Conservation (phyloP, 441 rosid species). For the Erodium moschatum region DNA sequence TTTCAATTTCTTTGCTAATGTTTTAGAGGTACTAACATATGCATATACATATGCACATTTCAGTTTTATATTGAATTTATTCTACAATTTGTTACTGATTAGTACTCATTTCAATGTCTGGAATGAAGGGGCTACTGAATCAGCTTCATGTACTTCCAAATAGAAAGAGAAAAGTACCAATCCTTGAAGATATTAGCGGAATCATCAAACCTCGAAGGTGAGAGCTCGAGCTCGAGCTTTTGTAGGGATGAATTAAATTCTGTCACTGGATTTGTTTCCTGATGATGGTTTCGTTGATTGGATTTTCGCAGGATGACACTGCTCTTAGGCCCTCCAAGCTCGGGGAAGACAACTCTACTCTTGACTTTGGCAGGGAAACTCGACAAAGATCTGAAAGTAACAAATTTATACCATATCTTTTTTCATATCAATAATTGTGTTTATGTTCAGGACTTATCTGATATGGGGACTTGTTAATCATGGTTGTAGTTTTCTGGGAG, state of each 20-base stretch:
- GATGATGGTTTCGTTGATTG: neutral
- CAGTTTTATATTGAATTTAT: too few species aligned
- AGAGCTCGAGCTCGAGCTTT: neutral
- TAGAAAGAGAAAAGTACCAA: constrained; percentile 39
- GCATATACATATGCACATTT: too few species aligned
- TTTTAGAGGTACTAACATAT: constrained; percentile 27
- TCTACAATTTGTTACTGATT: too few species aligned
- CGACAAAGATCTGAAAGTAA: constrained; percentile 35
- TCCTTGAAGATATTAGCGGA: constrained; percentile 59
- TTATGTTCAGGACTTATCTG: neutral
- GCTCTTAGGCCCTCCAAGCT: constrained; percentile 53
- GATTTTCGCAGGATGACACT: constrained; percentile 38
- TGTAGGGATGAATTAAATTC: neutral
- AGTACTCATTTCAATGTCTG: too few species aligned
- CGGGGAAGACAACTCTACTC: constrained; percentile 51
- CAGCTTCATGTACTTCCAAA: constrained; percentile 39
- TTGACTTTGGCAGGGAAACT: constrained; percentile 24
- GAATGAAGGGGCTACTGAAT: too few species aligned
- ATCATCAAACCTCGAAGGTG: constrained; percentile 58
- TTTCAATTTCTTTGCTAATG: constrained; percentile 25
- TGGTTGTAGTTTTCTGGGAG: constrained; percentile 34
- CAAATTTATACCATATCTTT: neutral
- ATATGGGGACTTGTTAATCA: neutral
- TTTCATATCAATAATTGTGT: neutral
- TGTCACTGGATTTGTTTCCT: too few species aligned